Evolutionary conservation across 1,284 basidiomycete genomes (phyloP), one percentile per base, ranked within the genome.

Genomic region (Grifola frondosa): DNA sequence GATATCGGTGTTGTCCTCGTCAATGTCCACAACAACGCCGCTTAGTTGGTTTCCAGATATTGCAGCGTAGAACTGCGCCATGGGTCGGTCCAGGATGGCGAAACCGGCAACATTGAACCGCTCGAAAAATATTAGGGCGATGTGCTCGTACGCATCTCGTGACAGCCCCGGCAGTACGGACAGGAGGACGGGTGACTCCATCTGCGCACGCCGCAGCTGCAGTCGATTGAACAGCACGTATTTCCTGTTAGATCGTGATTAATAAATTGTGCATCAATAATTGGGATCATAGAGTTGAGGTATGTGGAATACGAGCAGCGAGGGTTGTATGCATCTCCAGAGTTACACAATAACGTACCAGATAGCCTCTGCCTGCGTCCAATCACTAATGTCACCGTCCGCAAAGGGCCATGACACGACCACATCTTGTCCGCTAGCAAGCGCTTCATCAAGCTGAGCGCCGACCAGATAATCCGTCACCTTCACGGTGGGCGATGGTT

Each of bases 81-180:
- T 79, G 5, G 95, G 86, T 2, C 91, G 82, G 49, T 96, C 89
- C 30, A 96, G 74, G 52, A 97, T 74, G 31, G 81, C 80, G 52
- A 97, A 81, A 21, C 84, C 88, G 4, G 96, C 89, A 31, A 88
- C 84, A 62, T 97, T 97, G 76, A 97, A 91, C n/a, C 85, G 80
- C 63, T 98, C 95, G 60, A 98, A 99, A 63, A 97, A 93, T 44
- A 94, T 75, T 60, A 91, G 91, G 52, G 87, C 88, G 59, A 88
- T 75, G 34, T 74, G 75, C 59, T 96, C 91, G 60, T 86, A 79
- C 5, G 81, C 76, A 40, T 78, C 73, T 40, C 88, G 78, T n/a
- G 89, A 76, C 16, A 93, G 75, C 16, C 85, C 81, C 0, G 85
- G 67, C 1, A 78, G 71, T 40, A 95, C 71, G 30, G 85, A 84